phyloP scores from a whole-genome alignment of 345 rosid genomes.

The Psidium friedrichsthalianum region DNA sequence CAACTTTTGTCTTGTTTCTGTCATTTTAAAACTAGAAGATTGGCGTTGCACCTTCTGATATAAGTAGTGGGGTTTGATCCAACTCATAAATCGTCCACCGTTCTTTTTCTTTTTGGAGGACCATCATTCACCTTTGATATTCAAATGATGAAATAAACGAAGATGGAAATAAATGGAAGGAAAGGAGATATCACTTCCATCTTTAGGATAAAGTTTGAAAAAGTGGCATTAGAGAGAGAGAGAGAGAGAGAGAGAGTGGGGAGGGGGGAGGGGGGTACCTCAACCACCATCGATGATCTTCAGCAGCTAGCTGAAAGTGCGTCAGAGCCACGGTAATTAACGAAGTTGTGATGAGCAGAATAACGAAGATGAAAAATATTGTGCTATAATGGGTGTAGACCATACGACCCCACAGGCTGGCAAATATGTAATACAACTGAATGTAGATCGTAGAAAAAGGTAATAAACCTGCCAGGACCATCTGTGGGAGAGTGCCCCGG shows the following conservation, averaged over 20 bases:
- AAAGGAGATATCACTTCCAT: neutral
- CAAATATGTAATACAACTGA: neutral
- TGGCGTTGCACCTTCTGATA: neutral
- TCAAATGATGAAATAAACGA: neutral
- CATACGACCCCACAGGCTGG: neutral
- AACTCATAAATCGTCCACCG: neutral
- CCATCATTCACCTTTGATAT: neutral
- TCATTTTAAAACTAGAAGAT: neutral
- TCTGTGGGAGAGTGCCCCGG: constrained; percentile 68
- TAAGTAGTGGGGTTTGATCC: neutral
- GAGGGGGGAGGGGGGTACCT: constrained; percentile 20
- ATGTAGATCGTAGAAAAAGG: neutral
- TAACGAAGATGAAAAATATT: neutral
- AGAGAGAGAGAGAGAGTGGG: neutral
- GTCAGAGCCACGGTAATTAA: constrained; percentile 78
- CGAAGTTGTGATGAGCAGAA: constrained; percentile 53
- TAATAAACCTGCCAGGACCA: constrained; percentile 26
- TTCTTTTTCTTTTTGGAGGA: neutral
- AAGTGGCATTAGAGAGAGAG: neutral
- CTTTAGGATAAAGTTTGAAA: neutral
- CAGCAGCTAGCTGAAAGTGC: constrained; percentile 91
- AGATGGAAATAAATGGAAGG: neutral
- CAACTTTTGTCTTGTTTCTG: neutral
- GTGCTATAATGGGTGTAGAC: neutral
- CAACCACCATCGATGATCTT: constrained; percentile 95